Conservation (phyloP, 345 rosid genomes). For the Ceriops decandra region DNA sequence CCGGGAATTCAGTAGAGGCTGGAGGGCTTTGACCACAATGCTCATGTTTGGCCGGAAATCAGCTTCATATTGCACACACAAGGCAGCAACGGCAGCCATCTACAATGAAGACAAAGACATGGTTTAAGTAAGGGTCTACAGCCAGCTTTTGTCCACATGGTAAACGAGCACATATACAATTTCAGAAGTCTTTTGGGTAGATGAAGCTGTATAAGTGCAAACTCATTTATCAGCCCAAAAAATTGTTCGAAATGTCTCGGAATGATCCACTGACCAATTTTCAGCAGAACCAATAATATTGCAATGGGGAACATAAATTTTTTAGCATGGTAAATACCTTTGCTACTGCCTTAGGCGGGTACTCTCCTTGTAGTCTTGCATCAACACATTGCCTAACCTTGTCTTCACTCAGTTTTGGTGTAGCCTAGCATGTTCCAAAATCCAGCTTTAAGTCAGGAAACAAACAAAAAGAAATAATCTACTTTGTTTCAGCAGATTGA, state of each 20-base stretch:
- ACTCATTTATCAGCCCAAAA: background rate
- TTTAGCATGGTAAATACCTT: slow-evolving; percentile 41
- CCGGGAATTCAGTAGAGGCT: slow-evolving; percentile 67
- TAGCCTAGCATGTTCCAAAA: slow-evolving; percentile 46
- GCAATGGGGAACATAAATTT: background rate
- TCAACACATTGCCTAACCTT: slow-evolving; percentile 88
- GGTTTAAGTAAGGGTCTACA: background rate
- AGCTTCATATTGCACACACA: slow-evolving; percentile 86
- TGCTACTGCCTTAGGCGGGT: slow-evolving; percentile 90
- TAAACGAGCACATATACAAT: background rate
- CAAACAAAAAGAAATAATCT: background rate
- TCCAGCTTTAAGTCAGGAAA: slow-evolving; percentile 2
- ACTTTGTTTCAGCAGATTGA: background rate
- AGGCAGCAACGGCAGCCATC: slow-evolving; percentile 87
- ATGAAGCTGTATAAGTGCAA: background rate
- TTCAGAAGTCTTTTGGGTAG: background rate
- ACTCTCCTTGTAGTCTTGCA: slow-evolving; percentile 82
- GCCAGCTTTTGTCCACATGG: background rate
- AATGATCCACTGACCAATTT: background rate
- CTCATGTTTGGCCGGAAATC: slow-evolving; percentile 96
- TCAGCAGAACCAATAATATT: background rate
- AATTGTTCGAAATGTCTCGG: background rate
- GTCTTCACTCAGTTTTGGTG: slow-evolving; percentile 92
- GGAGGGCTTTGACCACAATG: slow-evolving; percentile 84
- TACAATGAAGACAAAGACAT: slow-evolving; percentile 22